A percentile compares a stretch with the other conserved stretches of the same genome.
These are phyloP conservation scores for Thoreauomyces humboldtii DNA, from an alignment of 192 early-diverging fungal species.

Conservation along the genomic window DNA sequence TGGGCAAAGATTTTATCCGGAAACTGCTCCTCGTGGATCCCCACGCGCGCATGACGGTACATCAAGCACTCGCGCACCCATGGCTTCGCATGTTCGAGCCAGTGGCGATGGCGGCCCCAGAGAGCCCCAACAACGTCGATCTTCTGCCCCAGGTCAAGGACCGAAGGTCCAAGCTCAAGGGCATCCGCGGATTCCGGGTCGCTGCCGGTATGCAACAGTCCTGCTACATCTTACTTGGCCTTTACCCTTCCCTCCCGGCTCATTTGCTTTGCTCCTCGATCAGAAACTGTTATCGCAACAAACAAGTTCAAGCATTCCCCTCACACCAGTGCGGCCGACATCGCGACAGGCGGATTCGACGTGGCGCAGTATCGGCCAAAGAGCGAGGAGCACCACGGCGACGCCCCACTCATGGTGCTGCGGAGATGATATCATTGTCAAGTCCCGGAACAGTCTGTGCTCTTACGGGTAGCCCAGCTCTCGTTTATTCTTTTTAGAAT, in stretches of 20 bases:
- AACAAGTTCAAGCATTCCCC: conserved; percentile 14
- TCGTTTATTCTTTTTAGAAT: too few species aligned
- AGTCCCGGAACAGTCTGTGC: too few species aligned
- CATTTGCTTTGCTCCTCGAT: background rate
- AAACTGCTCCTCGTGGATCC: conserved; percentile 67
- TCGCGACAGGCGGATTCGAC: conserved; percentile 1
- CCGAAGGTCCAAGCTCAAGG: conserved; percentile 50
- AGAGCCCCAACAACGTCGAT: conserved; percentile 56
- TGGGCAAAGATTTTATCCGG: conserved; percentile 71
- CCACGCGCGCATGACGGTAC: conserved; percentile 69
- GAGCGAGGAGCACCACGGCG: conserved; percentile 6
- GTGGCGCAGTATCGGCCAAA: conserved; percentile 7
- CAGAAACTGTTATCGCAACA: conserved; percentile 11
- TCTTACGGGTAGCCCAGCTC: too few species aligned
- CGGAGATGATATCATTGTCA: too few species aligned
- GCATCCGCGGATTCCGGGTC: conserved; percentile 3
- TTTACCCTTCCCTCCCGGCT: too few species aligned
- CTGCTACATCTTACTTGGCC: too few species aligned
- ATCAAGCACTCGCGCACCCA: conserved; percentile 77
- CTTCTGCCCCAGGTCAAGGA: conserved; percentile 79
- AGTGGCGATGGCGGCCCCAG: background rate
- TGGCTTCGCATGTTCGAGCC: conserved; percentile 62
- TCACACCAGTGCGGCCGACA: background rate
- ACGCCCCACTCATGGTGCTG: conserved; percentile 3
- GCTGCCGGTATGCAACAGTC: conserved; percentile 8